Percentiles rank a stretch among this genome's conserved stretches.
Conservation (phyloP, 176 grass and related monocot genomes). For the Phoenix roebelenii region DNA sequence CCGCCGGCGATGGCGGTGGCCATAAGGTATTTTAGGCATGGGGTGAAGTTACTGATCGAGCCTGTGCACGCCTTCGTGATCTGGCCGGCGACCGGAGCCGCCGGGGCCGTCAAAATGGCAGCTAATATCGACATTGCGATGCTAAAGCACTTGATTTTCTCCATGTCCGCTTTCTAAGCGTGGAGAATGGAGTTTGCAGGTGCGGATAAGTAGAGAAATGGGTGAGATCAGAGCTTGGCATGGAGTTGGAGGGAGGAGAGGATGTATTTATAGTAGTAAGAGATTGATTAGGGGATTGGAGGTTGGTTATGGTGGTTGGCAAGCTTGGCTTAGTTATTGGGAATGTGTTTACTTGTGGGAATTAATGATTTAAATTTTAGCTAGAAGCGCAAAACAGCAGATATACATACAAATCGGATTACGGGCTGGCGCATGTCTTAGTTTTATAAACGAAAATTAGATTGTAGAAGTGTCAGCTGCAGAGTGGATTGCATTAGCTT, state of each 20-base stretch:
- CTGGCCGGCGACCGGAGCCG: conserved; percentile 33
- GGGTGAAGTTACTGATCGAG: conserved; percentile 55
- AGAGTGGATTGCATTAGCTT: no score
- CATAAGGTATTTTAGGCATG: conserved; percentile 61
- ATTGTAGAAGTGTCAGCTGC: not conserved
- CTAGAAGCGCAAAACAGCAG: no score
- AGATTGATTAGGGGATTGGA: not conserved
- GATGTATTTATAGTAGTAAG: conserved; percentile 6
- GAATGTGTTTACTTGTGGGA: not conserved
- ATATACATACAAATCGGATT: no score
- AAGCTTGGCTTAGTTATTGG: conserved; percentile 1
- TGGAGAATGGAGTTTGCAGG: not conserved
- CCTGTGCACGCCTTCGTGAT: conserved; percentile 42
- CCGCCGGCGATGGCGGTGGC: conserved; percentile 45
- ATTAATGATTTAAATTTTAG: not conserved
- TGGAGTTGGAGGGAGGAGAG: not conserved
- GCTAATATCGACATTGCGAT: not conserved
- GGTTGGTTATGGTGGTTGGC: conserved; percentile 34
- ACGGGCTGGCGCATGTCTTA: not conserved
- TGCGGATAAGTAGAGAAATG: not conserved
- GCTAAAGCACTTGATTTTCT: not conserved
- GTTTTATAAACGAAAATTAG: not conserved
- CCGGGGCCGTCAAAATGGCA: not conserved
- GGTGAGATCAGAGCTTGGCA: not conserved
- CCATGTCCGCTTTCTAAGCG: not conserved